A percentile compares a stretch with the other conserved stretches of the same genome.
phyloP scores from a whole-genome alignment of 805 yeast species.

The Maudiozyma pseudohumilis region DNA sequence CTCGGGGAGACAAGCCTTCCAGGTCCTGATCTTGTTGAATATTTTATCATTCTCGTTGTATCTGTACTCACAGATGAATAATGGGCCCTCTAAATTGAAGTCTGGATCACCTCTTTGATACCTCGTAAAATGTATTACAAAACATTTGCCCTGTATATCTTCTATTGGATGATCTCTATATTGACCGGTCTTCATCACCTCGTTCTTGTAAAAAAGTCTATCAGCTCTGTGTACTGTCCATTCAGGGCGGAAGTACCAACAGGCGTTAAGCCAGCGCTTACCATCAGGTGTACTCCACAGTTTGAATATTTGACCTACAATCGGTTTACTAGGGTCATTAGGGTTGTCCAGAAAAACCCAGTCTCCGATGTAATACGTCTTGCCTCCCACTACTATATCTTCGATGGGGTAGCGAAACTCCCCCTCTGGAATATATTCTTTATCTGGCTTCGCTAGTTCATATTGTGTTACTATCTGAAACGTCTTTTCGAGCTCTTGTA shows the following conservation, averaged over 20 bases:
- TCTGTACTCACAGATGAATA: conserved; percentile 90
- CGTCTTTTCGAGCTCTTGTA: conserved; percentile 51
- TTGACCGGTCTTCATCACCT: conserved; percentile 94
- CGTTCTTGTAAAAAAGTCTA: conserved; percentile 82
- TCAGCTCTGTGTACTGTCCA: conserved; percentile 94
- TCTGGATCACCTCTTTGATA: conserved; percentile 93
- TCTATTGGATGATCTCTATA: conserved; percentile 86
- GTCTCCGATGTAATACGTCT: conserved; percentile 77
- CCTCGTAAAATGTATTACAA: conserved; percentile 87
- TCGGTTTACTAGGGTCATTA: conserved; percentile 82
- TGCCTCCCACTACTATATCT: conserved; percentile 59
- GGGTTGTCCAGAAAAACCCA: conserved; percentile 87
- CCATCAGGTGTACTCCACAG: conserved; percentile 82
- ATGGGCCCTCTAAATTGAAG: conserved; percentile 65
- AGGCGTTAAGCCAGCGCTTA: conserved; percentile 79
- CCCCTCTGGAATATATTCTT: conserved; percentile 52
- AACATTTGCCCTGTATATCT: conserved; percentile 88
- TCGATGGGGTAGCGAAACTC: conserved; percentile 75
- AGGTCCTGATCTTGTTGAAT: conserved; percentile 90
- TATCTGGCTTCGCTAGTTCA: conserved; percentile 75
- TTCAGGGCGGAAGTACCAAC: conserved; percentile 97
- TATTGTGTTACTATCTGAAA: conserved; percentile 49
- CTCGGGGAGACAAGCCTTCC: conserved; percentile 98
- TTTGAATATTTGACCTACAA: conserved; percentile 86
- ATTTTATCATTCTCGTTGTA: conserved; percentile 85